Conservation (phyloP, 768 basidiomycete genomes). For the Trametes elegans region DNA sequence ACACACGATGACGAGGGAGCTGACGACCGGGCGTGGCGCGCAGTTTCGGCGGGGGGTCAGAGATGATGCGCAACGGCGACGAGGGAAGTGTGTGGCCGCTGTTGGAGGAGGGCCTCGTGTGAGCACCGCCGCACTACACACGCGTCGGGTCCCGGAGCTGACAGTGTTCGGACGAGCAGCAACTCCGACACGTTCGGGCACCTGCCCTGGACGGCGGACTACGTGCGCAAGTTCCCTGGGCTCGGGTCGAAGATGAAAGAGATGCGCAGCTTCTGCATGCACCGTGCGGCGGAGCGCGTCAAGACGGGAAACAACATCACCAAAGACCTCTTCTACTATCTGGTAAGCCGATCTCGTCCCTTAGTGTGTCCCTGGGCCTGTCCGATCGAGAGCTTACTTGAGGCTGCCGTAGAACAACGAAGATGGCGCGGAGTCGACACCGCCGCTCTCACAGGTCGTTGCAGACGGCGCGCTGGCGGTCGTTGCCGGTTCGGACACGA, state of each 20-base stretch:
- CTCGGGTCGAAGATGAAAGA: slow-evolving; percentile 21
- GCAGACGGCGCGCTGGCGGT: slow-evolving; percentile 39
- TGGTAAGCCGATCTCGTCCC: slow-evolving; percentile 30
- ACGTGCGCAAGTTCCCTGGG: slow-evolving; percentile 19
- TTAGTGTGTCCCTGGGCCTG: no score
- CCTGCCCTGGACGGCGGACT: slow-evolving; percentile 27
- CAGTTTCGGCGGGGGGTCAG: slow-evolving; percentile 40
- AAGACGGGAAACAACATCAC: slow-evolving; percentile 18
- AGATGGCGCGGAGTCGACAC: slow-evolving; percentile 28
- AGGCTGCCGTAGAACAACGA: slow-evolving; percentile 26
- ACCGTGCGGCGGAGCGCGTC: slow-evolving; percentile 19
- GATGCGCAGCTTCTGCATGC: slow-evolving; percentile 19
- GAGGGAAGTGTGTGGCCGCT: slow-evolving; percentile 29
- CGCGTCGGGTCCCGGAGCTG: slow-evolving; percentile 6
- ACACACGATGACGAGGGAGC: background rate
- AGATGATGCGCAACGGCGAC: slow-evolving; percentile 38
- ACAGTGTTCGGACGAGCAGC: slow-evolving; percentile 12
- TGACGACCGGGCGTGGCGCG: background rate
- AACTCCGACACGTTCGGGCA: slow-evolving; percentile 20
- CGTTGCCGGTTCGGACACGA: slow-evolving; percentile 51
- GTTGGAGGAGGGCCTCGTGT: slow-evolving; percentile 32
- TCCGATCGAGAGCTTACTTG: background rate
- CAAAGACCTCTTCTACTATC: slow-evolving; percentile 42
- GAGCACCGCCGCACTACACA: slow-evolving; percentile 2
- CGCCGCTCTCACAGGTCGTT: slow-evolving; percentile 30